Evolutionary conservation across 352 stramenopile species (phyloP), one percentile per base, ranked within the genome.

Genomic region (Globisporangium acanthophoron): DNA sequence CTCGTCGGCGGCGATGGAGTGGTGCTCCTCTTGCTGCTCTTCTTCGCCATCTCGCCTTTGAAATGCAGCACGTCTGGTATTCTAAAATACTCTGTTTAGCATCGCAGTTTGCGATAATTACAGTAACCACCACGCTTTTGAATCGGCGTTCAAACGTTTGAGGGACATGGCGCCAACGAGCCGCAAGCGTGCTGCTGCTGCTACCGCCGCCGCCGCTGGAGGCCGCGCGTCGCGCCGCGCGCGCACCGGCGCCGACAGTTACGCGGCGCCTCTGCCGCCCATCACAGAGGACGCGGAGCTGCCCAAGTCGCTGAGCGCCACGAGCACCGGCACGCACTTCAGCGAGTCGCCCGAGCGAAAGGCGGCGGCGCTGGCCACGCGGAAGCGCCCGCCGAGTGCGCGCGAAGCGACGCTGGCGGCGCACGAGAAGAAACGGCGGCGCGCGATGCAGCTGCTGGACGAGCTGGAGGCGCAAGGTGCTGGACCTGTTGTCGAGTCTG

Each of bases 231-330:
- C 56, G 50, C 71, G 74, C 27, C 60, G 69, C 29, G 67, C 66
- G 33, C 70, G 56, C 24, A 29, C 31, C 5, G 61, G 63, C 39
- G 40, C 27, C 18, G 13, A 46, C 29, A 56, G 29, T 49, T 66
- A 55, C 47, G 16, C 65, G 60, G 64, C 58, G 11, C 66, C 69
- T 3, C 62, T 91, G 16, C 64, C 81, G 57, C 58, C 72, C 31
- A 89, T 91, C 48, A 70, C 69, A 8, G 81, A 91, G 65, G 85
- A 90, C 53, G 70, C 74, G 46, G 70, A 80, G 27, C 70, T 81
- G n/a, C 35, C 43, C 9, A 62, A 62, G 54, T 46, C 65, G 31
- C 52, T 74, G 31, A 69, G 60, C 35, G 49, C 55, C 29, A 48
- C 56, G 29, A 66, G 59, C 59, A 75, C 68, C 16, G 58, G 58